Percentiles rank a stretch among this genome's conserved stretches.
These are phyloP conservation scores for Boletus coccyginus DNA, from an alignment of 768 basidiomycete genomes.

Conservation along the genomic window DNA sequence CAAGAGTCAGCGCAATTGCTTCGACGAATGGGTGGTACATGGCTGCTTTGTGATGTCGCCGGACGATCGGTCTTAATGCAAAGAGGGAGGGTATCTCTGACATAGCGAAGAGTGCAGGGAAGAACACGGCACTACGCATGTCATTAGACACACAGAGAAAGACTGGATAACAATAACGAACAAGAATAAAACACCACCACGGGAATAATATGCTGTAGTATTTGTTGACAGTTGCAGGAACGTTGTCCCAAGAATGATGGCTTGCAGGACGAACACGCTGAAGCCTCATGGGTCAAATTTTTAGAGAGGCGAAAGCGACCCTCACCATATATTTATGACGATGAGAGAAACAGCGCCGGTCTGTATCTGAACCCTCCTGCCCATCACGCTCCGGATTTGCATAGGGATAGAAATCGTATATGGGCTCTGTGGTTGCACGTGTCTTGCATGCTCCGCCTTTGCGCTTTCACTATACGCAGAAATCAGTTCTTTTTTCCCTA, in stretches of 20 bases:
- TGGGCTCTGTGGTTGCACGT: constrained; percentile 41
- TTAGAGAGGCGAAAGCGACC: neutral
- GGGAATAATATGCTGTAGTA: constrained; percentile 43
- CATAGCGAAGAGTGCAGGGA: constrained; percentile 57
- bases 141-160: neutral
- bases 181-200: constrained; percentile 86
- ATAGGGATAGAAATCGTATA: constrained; percentile 49
- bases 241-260: constrained; percentile 38
- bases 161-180: constrained; percentile 28
- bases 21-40: constrained; percentile 53
- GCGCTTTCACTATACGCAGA: constrained; percentile 49
- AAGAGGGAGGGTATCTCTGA: constrained; percentile 54
- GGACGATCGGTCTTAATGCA: constrained; percentile 42
- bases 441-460: constrained; percentile 50
- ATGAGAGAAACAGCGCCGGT: constrained; percentile 37
- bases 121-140: constrained; percentile 48
- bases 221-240: constrained; percentile 43
- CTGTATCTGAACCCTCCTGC: constrained; percentile 46
- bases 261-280: constrained; percentile 40
- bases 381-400: constrained; percentile 48
- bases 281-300: neutral
- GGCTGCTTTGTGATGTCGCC: constrained; percentile 42
- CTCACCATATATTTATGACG: constrained; percentile 29
- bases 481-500: constrained; percentile 42
- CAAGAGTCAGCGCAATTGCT: constrained; percentile 43